Evolutionary conservation across 108 stramenopile species (phyloP).

Genomic region (Pseudonitzschia multistriata): DNA sequence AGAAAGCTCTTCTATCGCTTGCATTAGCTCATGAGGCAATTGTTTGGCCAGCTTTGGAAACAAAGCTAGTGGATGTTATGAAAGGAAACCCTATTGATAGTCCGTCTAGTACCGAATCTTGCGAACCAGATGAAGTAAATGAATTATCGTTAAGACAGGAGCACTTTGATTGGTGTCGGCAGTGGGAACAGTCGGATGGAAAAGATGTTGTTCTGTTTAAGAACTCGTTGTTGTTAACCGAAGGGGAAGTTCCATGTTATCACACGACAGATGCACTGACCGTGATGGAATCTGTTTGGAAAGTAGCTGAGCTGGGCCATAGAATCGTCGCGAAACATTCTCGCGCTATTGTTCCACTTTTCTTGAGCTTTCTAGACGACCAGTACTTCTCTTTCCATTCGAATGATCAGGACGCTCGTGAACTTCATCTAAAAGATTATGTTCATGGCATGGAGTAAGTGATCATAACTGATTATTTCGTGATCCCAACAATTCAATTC

Average conservation of each 20-base stretch:
- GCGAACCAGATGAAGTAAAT: not conserved
- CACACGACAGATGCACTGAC: constrained; percentile 51
- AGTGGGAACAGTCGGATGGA: constrained; percentile 68
- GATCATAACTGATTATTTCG: not conserved
- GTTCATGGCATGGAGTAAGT: not conserved
- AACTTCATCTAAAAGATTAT: constrained; percentile 46
- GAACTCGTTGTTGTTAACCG: not conserved
- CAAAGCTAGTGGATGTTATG: constrained; percentile 42
- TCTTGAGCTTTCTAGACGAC: constrained; percentile 68
- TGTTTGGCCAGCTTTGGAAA: constrained; percentile 59
- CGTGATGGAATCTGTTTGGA: constrained; percentile 61
- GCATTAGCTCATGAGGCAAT: constrained; percentile 42
- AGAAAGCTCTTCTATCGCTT: constrained; percentile 55
- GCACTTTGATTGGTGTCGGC: constrained; percentile 45
- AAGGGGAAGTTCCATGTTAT: constrained; percentile 54
- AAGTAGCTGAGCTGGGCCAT: constrained; percentile 57
- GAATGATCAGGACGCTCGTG: constrained; percentile 69
- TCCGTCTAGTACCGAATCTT: not conserved
- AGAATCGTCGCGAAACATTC: constrained; percentile 64
- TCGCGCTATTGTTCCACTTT: constrained; percentile 70
- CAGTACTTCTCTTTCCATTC: constrained; percentile 70
- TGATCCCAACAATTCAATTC: not conserved
- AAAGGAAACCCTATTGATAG: constrained; percentile 16
- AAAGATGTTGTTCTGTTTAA: constrained; percentile 44
- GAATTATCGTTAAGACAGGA: constrained; percentile 2